Percentiles rank a stretch among this genome's conserved stretches.
phyloP scores from a whole-genome alignment of 306 rosid genomes.

The Gastrolobium villosum region DNA sequence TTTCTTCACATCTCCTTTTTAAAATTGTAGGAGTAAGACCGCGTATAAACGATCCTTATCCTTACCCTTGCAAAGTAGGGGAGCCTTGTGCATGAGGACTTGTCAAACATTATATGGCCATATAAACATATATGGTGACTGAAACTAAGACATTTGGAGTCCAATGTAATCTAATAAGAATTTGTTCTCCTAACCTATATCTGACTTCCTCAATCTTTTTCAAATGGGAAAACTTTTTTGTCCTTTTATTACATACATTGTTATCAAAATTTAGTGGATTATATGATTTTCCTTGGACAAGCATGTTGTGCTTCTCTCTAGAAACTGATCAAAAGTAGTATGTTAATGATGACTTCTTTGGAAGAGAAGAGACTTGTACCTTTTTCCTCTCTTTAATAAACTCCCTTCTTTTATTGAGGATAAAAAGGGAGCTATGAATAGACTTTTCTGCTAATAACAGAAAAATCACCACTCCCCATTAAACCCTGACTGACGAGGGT shows the following conservation, averaged over 20 bases:
- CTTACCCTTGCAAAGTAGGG: too few species aligned
- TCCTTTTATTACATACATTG: not conserved
- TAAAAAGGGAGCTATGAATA: not conserved
- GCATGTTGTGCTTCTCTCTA: not conserved
- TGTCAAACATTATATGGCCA: too few species aligned
- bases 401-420: not conserved
- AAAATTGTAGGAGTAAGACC: too few species aligned
- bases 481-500: too few species aligned
- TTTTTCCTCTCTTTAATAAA: not conserved
- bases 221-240: not conserved
- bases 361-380: not conserved
- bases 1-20: not conserved
- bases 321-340: not conserved
- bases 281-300: not conserved
- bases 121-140: not conserved
- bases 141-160: not conserved
- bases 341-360: conserved; percentile 11
- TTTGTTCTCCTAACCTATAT: not conserved
- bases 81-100: too few species aligned
- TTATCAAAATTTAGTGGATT: not conserved
- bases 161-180: not conserved
- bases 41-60: too few species aligned
- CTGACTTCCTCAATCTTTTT: too few species aligned
- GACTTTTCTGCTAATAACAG: not conserved
- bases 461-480: too few species aligned